These are phyloP conservation scores for Cicer cuneatum DNA, from an alignment of 306 rosid species.

Conservation along the genomic window DNA sequence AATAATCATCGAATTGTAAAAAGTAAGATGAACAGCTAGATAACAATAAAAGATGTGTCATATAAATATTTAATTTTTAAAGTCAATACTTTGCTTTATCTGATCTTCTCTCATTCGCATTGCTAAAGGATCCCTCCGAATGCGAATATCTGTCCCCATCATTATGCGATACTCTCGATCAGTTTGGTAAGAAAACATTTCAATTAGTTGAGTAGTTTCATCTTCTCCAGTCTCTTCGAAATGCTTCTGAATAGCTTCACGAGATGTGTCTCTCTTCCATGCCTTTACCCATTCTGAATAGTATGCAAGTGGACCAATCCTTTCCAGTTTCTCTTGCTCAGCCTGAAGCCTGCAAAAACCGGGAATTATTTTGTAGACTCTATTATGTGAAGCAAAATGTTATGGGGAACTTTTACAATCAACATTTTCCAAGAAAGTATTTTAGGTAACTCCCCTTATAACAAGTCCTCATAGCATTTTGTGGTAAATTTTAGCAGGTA, in stretches of 20 bases:
- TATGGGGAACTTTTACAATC: conserved; percentile 21
- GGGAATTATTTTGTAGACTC: conserved; percentile 25
- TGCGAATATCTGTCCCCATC: conserved; percentile 98
- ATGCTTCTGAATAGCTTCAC: conserved; percentile 84
- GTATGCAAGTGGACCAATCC: conserved; percentile 72
- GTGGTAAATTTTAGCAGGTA: neutral
- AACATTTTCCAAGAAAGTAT: conserved; percentile 10
- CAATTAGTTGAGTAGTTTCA: conserved; percentile 77
- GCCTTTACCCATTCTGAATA: conserved; percentile 97
- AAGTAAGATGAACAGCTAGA: conserved; percentile 18
- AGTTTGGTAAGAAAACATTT: conserved; percentile 86
- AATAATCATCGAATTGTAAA: conserved; percentile 3
- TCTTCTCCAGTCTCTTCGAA: conserved; percentile 95
- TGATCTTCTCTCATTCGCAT: conserved; percentile 95
- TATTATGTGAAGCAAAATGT: conserved; percentile 18
- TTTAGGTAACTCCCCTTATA: neutral
- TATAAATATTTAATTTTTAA: conserved; percentile 49
- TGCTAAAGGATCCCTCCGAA: conserved; percentile 89
- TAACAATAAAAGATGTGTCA: conserved; percentile 34
- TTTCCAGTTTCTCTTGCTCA: conserved; percentile 74
- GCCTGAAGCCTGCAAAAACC: conserved; percentile 76
- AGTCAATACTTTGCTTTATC: conserved; percentile 89
- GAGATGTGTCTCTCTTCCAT: conserved; percentile 88
- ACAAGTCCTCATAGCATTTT: neutral
- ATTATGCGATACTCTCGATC: conserved; percentile 90